Conservation (phyloP, 2,329 filamentous ascomycete genomes). For the Scytalidium sp. region DNA sequence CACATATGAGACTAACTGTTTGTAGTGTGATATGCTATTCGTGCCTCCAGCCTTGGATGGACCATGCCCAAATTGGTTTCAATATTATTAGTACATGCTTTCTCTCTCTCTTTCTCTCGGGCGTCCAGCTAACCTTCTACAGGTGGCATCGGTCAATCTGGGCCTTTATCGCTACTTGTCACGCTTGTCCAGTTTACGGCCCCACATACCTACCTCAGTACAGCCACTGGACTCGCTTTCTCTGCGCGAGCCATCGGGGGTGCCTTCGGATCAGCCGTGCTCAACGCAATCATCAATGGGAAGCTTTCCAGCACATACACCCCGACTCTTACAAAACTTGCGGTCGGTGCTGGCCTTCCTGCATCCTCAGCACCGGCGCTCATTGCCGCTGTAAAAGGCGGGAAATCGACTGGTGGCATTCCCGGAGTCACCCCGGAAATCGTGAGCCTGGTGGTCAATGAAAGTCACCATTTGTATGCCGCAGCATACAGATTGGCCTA, state of each 20-base stretch:
- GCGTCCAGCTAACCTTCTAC: not conserved
- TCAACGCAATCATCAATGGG: slow-evolving; percentile 46
- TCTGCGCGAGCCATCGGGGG: slow-evolving; percentile 48
- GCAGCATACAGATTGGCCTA: slow-evolving; percentile 44
- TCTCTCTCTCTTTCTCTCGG: not conserved
- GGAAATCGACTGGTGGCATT: slow-evolving; percentile 24
- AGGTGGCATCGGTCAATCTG: slow-evolving; percentile 43
- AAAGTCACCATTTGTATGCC: slow-evolving; percentile 41
- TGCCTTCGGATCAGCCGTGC: slow-evolving; percentile 46
- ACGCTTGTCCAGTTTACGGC: slow-evolving; percentile 48
- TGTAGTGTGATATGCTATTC: slow-evolving; percentile 39
- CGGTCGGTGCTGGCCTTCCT: slow-evolving; percentile 37
- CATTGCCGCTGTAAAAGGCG: slow-evolving; percentile 33
- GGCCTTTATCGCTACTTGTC: slow-evolving; percentile 44
- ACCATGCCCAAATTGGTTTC: slow-evolving; percentile 39
- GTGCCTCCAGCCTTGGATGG: slow-evolving; percentile 37
- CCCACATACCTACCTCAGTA: slow-evolving; percentile 47
- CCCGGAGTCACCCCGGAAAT: slow-evolving; percentile 33
- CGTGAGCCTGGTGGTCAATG: slow-evolving; percentile 31
- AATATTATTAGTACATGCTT: slow-evolving; percentile 32
- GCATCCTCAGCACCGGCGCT: slow-evolving; percentile 31
- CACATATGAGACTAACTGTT: not conserved
- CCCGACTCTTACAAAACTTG: slow-evolving; percentile 34
- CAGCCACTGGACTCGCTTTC: slow-evolving; percentile 48
- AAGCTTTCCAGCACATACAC: slow-evolving; percentile 37